Base-by-base conservation (phyloP, 257 asterid species). In the Avicennia marina region DNA sequence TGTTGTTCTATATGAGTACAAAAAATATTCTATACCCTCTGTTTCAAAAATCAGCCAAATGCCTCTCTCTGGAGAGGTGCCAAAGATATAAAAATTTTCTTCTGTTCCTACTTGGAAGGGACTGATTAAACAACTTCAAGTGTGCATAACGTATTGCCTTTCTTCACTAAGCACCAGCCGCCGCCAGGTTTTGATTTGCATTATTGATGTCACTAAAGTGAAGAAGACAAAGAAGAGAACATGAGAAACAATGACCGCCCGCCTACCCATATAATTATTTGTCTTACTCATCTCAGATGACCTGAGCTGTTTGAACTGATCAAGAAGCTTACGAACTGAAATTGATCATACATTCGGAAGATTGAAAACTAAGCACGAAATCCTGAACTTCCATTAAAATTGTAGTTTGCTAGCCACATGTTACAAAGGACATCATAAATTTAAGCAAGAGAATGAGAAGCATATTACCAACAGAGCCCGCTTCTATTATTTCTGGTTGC, bases 141-240 rank as follows among this genome's bases (percentile, higher is more conserved):
- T 42, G 16, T 29, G 16, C 29, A 22, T 5, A 41, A 7, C 3
- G 18, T 42, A 19, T 47, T n/a, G 1, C 12, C 17, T 53, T 7
- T 34, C 43, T 53, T 54, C 33, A 54, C 47, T 33, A 36, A 21
- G 46, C 60, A 4, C 18, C 18, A 18, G 7, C 20, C 6, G 67
- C 58, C 29, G 56, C 62, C 67, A 21, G 25, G 40, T 48, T 49
- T 47, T 58, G 33, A 48, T 65, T 53, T 65, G 48, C 47, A 50
- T 16, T 6, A 20, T 29, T 44, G 31, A 63, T 12, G 18, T 9
- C n/a, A n/a, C n/a, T 34, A 15, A 15, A 13, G 60, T 31, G 41
- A 12, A 63, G 52, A 25, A 18, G 32, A 21, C 2, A 9, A 15
- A 34, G 18, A 38, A 25, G 20, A 7, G 6, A 22, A 55, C 25